phyloP scores from a whole-genome alignment of 1,284 basidiomycete genomes.

The Sanghuangporus sanghuang region DNA sequence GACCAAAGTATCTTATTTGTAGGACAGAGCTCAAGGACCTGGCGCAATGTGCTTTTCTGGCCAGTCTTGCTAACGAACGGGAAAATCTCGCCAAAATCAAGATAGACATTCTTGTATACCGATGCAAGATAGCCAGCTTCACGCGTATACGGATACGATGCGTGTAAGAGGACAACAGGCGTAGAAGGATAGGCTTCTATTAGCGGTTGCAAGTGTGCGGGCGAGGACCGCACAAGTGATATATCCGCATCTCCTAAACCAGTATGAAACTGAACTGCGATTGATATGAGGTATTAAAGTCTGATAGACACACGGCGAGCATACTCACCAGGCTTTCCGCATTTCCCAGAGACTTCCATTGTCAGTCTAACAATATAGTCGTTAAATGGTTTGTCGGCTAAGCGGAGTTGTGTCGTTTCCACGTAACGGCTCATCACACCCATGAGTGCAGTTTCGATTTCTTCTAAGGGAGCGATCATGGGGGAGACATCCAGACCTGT shows the following conservation, averaged over 20 bases:
- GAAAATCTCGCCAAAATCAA: constrained; percentile 79
- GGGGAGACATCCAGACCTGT: constrained; percentile 55
- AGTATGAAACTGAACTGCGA: constrained; percentile 73
- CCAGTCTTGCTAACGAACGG: constrained; percentile 59
- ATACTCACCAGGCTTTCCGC: constrained; percentile 50
- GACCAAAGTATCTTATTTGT: constrained; percentile 78
- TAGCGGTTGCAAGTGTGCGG: constrained; percentile 60
- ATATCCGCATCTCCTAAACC: constrained; percentile 74
- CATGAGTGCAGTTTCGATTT: constrained; percentile 28
- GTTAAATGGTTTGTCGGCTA: constrained; percentile 59
- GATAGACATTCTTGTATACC: constrained; percentile 65
- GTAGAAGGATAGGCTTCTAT: constrained; percentile 58
- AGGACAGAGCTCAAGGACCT: constrained; percentile 65
- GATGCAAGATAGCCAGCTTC: constrained; percentile 71
- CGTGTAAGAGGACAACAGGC: constrained; percentile 63
- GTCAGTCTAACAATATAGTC: constrained; percentile 58
- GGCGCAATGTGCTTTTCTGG: constrained; percentile 50
- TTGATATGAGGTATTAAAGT: not conserved
- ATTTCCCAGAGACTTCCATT: constrained; percentile 45
- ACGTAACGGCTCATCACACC: constrained; percentile 29
- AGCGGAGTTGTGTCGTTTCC: constrained; percentile 36
- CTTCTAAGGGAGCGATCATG: constrained; percentile 19
- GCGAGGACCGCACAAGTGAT: constrained; percentile 50
- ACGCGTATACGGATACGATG: constrained; percentile 67
- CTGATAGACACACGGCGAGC: not conserved